Conservation (phyloP, 2,329 filamentous ascomycete genomes). For the Scedosporium aurantiacum region DNA sequence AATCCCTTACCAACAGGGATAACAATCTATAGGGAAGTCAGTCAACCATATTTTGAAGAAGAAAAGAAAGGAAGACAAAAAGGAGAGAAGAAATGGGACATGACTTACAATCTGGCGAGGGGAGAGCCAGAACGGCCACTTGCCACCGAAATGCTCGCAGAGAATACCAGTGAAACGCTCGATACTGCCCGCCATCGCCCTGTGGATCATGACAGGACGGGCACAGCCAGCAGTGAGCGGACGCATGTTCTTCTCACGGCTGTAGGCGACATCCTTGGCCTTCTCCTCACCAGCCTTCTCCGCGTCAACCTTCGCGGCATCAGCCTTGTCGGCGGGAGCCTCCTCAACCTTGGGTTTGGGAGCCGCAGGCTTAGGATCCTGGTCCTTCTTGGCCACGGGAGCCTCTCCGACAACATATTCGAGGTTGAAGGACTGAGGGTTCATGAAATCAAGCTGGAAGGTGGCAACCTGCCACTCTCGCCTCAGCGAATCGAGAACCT, state of each 20-base stretch:
- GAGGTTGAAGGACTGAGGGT: slow-evolving; percentile 69
- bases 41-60: background rate
- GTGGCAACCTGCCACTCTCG: slow-evolving; percentile 69
- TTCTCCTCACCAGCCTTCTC: slow-evolving; percentile 24
- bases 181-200: slow-evolving; percentile 64
- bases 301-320: slow-evolving; percentile 13
- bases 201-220: slow-evolving; percentile 77
- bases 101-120: slow-evolving; percentile 57
- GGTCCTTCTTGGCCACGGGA: slow-evolving; percentile 12
- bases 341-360: slow-evolving; percentile 24
- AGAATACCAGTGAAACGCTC: slow-evolving; percentile 61
- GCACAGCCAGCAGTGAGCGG: slow-evolving; percentile 57
- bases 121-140: slow-evolving; percentile 84
- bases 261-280: slow-evolving; percentile 32
- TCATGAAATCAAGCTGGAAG: slow-evolving; percentile 75
- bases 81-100: background rate
- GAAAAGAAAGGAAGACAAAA: background rate
- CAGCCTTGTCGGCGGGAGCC: slow-evolving; percentile 11
- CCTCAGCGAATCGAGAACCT: slow-evolving; percentile 42
- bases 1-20: slow-evolving; percentile 65
- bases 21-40: slow-evolving; percentile 33
- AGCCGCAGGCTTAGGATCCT: slow-evolving; percentile 17
- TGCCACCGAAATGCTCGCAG: slow-evolving; percentile 74
- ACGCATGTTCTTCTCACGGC: slow-evolving; percentile 26
- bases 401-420: slow-evolving; percentile 60